Percentiles rank a stretch among this genome's conserved stretches.
Evolutionary conservation across 2,329 filamentous ascomycete species (phyloP).

Genomic region (Cercospora sp.): DNA sequence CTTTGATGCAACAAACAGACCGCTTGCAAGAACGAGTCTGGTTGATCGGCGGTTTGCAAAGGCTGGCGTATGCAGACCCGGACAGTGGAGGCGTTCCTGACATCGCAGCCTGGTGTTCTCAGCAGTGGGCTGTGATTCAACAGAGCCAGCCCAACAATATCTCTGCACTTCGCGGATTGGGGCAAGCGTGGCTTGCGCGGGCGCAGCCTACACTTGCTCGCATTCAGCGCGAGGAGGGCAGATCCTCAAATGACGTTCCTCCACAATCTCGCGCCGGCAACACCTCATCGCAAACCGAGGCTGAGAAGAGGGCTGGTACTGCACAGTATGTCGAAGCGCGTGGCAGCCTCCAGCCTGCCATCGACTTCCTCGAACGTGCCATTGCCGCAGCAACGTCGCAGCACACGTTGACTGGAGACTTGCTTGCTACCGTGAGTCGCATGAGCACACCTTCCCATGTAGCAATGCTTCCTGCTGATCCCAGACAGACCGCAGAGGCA

Average conservation of each 20-base stretch:
- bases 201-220: constrained; percentile 53
- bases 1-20: constrained; percentile 42
- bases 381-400: constrained; percentile 47
- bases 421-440: constrained; percentile 48
- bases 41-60: constrained; percentile 51
- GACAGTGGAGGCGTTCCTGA: constrained; percentile 50
- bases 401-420: constrained; percentile 43
- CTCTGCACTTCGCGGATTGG: constrained; percentile 50
- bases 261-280: constrained; percentile 34
- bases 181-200: constrained; percentile 54
- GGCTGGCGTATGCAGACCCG: constrained; percentile 52
- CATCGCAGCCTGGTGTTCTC: constrained; percentile 53
- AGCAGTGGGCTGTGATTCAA: constrained; percentile 50
- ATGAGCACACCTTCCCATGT: background rate
- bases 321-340: constrained; percentile 56
- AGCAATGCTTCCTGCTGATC: background rate
- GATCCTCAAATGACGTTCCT: constrained; percentile 42
- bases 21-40: constrained; percentile 44
- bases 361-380: constrained; percentile 53
- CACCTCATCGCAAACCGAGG: constrained; percentile 38
- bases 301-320: constrained; percentile 42
- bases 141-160: constrained; percentile 49
- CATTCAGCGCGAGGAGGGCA: constrained; percentile 50
- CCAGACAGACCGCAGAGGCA: constrained; percentile 52
- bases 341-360: constrained; percentile 53